These are phyloP conservation scores for Wickerhamiella dianesei DNA, from an alignment of 805 yeast species.

Conservation along the genomic window DNA sequence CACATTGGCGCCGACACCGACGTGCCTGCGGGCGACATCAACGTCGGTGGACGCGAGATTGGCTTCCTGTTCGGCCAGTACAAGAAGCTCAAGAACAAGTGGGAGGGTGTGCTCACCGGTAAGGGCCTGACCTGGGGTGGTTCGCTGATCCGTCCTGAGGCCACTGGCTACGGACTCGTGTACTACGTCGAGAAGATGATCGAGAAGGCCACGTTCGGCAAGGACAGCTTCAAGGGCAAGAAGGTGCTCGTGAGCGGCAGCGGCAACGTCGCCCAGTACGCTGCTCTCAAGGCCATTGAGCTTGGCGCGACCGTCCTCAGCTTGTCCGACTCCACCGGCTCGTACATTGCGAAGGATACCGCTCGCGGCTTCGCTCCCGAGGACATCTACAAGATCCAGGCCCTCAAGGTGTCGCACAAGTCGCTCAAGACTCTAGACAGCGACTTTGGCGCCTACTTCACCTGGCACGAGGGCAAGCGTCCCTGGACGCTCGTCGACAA, in stretches of 20 bases:
- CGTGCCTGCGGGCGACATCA: conserved; percentile 99
- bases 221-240: conserved; percentile 84
- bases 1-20: conserved; percentile 96
- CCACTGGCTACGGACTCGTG: conserved; percentile 95
- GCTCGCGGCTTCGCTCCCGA: conserved; percentile 63
- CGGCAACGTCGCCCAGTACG: conserved; percentile 98
- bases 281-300: conserved; percentile 94
- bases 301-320: conserved; percentile 93
- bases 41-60: conserved; percentile 93
- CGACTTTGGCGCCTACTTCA: conserved; percentile 30
- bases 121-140: conserved; percentile 99
- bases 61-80: conserved; percentile 95
- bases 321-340: conserved; percentile 88
- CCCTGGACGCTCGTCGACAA: conserved; percentile 91
- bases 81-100: conserved; percentile 78
- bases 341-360: conserved; percentile 49
- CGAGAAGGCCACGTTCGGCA: conserved; percentile 79
- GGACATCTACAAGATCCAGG: conserved; percentile 71
- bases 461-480: conserved; percentile 84
- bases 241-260: conserved; percentile 94
- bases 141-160: conserved; percentile 97
- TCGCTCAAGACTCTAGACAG: conserved; percentile 23
- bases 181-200: conserved; percentile 97
- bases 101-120: conserved; percentile 97
- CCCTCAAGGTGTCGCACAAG: conserved; percentile 64